Evolutionary conservation across 1,284 basidiomycete genomes (phyloP).

Genomic region (Inonotus obliquus): DNA sequence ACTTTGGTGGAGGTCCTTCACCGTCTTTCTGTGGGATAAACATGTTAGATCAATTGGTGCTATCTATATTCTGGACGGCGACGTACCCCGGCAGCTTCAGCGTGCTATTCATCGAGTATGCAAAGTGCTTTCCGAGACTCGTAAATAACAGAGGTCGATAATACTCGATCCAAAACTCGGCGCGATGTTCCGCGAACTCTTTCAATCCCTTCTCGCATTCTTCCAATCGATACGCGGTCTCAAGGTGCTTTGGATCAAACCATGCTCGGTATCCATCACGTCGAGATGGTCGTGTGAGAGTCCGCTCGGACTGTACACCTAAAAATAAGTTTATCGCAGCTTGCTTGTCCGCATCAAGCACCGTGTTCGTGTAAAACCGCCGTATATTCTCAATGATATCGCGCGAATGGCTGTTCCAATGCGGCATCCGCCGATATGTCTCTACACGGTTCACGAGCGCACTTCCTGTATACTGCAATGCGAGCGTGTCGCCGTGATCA

Average conservation of each 20-base stretch:
- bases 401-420: conserved; percentile 97
- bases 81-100: conserved; percentile 74
- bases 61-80: not conserved
- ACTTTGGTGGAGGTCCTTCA: conserved; percentile 60
- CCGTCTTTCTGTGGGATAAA: conserved; percentile 53
- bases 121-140: conserved; percentile 78
- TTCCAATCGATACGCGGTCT: conserved; percentile 52
- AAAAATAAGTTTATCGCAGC: conserved; percentile 96
- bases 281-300: conserved; percentile 41
- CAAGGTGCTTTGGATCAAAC: conserved; percentile 72
- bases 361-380: conserved; percentile 93
- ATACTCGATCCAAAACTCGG: conserved; percentile 87
- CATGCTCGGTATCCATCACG: conserved; percentile 75
- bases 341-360: conserved; percentile 97
- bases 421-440: conserved; percentile 92
- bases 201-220: conserved; percentile 52
- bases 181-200: conserved; percentile 52
- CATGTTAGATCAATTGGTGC: conserved; percentile 20
- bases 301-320: conserved; percentile 66
- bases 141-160: conserved; percentile 86
- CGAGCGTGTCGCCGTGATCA: conserved; percentile 95
- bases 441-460: conserved; percentile 97
- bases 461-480: conserved; percentile 94
- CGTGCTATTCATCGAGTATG: conserved; percentile 84
- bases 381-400: conserved; percentile 97